Evolutionary conservation across 2,329 filamentous ascomycete genomes (phyloP).

Genomic region (Raffaelea ambrosiae): DNA sequence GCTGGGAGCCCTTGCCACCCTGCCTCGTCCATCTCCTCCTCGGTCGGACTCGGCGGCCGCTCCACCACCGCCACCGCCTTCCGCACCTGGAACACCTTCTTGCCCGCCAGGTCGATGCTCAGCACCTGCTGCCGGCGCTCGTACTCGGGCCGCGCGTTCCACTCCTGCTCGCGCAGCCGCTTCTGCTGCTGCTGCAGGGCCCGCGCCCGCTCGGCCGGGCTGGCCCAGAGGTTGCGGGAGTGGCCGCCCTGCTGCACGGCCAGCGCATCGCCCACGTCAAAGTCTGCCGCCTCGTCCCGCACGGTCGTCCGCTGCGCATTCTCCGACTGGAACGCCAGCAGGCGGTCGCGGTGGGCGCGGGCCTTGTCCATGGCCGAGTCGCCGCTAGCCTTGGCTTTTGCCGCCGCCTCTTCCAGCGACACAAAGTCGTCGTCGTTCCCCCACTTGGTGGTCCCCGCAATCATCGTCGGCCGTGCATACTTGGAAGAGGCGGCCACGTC

Average conservation of each 20-base stretch:
- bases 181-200: constrained; percentile 83
- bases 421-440: constrained; percentile 32
- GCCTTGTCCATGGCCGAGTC: constrained; percentile 55
- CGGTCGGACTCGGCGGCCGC: constrained; percentile 40
- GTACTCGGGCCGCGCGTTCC: constrained; percentile 76
- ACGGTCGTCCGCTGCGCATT: constrained; percentile 79
- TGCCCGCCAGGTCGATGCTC: constrained; percentile 72
- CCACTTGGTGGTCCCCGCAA: constrained; percentile 13
- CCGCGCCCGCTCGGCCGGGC: constrained; percentile 68
- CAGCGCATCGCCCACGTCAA: constrained; percentile 34
- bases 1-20: no score
- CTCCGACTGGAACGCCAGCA: constrained; percentile 75
- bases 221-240: constrained; percentile 66
- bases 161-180: constrained; percentile 75
- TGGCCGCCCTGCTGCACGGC: constrained; percentile 15
- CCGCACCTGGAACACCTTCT: constrained; percentile 56
- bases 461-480: constrained; percentile 8
- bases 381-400: not conserved
- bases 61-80: constrained; percentile 56
- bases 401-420: constrained; percentile 44
- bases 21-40: constrained; percentile 15
- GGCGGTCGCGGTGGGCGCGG: constrained; percentile 68
- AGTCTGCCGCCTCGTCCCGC: constrained; percentile 70
- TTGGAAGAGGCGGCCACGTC: constrained; percentile 42
- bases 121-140: constrained; percentile 81